Base-by-base conservation (phyloP, 208 protist species). In the Vickermania ingenoplastis region DNA sequence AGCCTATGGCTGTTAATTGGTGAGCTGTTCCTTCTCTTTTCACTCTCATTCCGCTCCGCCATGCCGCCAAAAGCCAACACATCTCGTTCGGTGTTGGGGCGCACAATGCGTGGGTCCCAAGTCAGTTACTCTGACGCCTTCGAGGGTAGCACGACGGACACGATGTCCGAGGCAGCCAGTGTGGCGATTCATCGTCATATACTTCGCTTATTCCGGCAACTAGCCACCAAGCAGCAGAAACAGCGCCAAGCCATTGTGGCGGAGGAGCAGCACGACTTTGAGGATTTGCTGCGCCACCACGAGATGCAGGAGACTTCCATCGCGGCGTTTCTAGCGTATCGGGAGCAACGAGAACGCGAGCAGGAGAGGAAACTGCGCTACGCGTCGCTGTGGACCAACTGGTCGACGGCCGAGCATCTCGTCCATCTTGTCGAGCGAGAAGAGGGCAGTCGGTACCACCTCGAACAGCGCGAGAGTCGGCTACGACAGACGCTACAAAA, bases 401-500 rank as follows among this genome's bases (percentile, higher is more conserved):
- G 59, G 57, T 54, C 70, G 14, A 2, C 73, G 21, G 52, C 26
- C 0, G 76, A 79, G 3, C 23, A 29, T 3, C 1, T 75, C 22
- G 5, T 24, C 7, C 62, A 63, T 3, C 14, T 70, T 2, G 31
- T 73, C 17, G 25, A 2, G 2, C 21, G 56, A 3, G 76, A 83
- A 41, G 13, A 23, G 13, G 13, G 14, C 27, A 5, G 23, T 2
- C 71, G 76, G 4, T 30, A 24, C 14, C 23, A 22, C 0, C 3
- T 73, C 1, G n/a, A 21, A 7, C 60, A 68, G 31, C 53, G 48
- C 2, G 60, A 73, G 61, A 24, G 54, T 17, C 57, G 24, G 22
- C 26, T 70, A 52, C 69, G 72, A 24, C 45, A 52, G n/a, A 76
- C 72, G 11, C 25, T 70, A 1, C 14, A 2, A 22, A 59, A 63